A percentile compares a stretch with the other conserved stretches of the same genome.
Conservation (phyloP, 495 filamentous ascomycete species). For the Choiromyces venosus region DNA sequence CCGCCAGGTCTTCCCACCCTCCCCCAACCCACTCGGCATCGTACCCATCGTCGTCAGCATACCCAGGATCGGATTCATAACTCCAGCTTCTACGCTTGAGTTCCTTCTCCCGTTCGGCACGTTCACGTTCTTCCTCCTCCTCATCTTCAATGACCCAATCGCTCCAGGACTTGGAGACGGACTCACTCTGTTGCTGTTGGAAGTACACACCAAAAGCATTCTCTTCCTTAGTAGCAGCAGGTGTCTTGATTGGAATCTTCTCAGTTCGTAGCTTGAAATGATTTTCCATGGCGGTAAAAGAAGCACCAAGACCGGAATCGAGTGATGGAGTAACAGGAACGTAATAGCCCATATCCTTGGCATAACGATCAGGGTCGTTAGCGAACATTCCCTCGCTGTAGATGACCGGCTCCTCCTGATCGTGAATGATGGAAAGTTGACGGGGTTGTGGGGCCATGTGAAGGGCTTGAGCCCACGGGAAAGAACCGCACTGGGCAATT, state of each 20-base stretch:
- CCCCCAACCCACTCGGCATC: conserved; percentile 42
- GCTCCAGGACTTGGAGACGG: conserved; percentile 42
- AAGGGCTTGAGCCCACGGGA: conserved; percentile 92
- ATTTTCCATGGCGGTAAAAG: conserved; percentile 36
- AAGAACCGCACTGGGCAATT: conserved; percentile 69
- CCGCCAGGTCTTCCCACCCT: conserved; percentile 40
- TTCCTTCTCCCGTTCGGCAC: conserved; percentile 36
- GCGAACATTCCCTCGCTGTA: conserved; percentile 84
- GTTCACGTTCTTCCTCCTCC: conserved; percentile 41
- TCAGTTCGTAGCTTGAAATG: conserved; percentile 36
- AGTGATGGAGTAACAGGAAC: conserved; percentile 38
- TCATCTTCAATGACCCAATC: conserved; percentile 42
- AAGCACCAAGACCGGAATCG: conserved; percentile 44
- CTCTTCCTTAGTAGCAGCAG: conserved; percentile 20
- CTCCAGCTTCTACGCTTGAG: conserved; percentile 43
- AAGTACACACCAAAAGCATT: conserved; percentile 28
- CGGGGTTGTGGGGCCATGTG: conserved; percentile 71
- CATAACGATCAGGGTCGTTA: conserved; percentile 60
- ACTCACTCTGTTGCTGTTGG: conserved; percentile 13
- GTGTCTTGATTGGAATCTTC: conserved; percentile 36
- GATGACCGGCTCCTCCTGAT: conserved; percentile 52
- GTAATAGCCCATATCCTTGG: conserved; percentile 41
- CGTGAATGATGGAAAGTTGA: conserved; percentile 74
- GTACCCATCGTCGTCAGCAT: conserved; percentile 39
- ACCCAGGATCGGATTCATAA: conserved; percentile 39